Base-by-base conservation (phyloP, 768 basidiomycete genomes). In the Podaxis sp. region DNA sequence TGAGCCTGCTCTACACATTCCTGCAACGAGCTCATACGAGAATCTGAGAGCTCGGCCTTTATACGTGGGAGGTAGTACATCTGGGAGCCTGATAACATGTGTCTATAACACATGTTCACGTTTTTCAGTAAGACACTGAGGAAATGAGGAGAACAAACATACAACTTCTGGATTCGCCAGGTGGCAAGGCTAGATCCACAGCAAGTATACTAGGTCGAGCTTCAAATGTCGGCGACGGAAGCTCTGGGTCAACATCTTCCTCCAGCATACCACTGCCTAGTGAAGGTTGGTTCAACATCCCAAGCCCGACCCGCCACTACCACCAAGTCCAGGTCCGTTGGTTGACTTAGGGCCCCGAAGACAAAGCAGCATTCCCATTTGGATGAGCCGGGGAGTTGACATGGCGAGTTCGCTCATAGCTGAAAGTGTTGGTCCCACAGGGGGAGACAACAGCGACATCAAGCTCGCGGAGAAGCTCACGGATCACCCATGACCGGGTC, bases 91-190 rank as follows among this genome's bases (percentile, higher is more conserved):
- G 12, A 96, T 75, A 1, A 73, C 96, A 99, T 0, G 87, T 88
- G 73, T 91, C 96, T 98, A 70, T 51, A 65, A 5, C 44, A 20
- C 51, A 41, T 48, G 55, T 30, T 51, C 46, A 56, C 55, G 63
- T 13, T 48, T 56, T 46, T 51, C 30, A 58, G 17, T 62, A 36
- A 20, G 15, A 4, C n/a, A 33, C 57, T 30, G 4, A 46, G n/a
- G n/a, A n/a, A n/a, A n/a, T n/a, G n/a, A 20, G 20, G n/a, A n/a
- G n/a, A n/a, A n/a, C n/a, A 20, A 46, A 84, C 90, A 66, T 71
- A 96, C 95, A 97, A 65, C 83, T 90, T 64, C 87, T 83, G 37
- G 86, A 89, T 73, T 96, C 90, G 3, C 95, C 95, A n/a, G 94
- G 93, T 2, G 76, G 80, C 17, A 99, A 79, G 4, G 79, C 75